phyloP scores from a whole-genome alignment of 176 grass and related monocot species.

The Panicum miliaceum region DNA sequence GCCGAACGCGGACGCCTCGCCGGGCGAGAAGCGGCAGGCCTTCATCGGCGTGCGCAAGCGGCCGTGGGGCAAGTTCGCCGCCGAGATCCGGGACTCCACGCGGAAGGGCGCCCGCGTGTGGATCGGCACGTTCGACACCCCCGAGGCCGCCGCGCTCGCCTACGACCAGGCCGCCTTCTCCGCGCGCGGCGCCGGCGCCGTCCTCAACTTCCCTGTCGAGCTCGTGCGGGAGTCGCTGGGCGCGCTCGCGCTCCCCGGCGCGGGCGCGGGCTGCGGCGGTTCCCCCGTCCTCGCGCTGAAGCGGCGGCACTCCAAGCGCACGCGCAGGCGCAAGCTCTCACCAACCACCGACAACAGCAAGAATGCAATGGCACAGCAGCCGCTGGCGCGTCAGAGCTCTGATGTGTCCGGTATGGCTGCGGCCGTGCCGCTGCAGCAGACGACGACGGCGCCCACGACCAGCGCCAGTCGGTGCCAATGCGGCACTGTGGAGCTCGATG shows the following conservation, averaged over 20 bases:
- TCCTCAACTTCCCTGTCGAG: conserved; percentile 32
- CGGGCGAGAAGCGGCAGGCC: background rate
- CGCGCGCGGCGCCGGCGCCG: background rate
- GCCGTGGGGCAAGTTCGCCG: conserved; percentile 70
- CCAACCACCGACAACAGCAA: background rate
- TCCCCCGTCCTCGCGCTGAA: conserved; percentile 55
- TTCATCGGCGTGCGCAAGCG: conserved; percentile 58
- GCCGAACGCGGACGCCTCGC: background rate
- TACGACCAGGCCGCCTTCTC: conserved; percentile 64
- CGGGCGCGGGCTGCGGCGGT: background rate
- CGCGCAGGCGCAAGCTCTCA: background rate
- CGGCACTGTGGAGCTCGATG: conserved; percentile 47
- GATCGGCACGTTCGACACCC: conserved; percentile 77
- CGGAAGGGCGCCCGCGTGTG: conserved; percentile 66
- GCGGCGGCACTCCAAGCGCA: conserved; percentile 46
- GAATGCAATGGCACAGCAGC: background rate
- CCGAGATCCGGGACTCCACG: conserved; percentile 65
- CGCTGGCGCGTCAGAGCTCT: background rate
- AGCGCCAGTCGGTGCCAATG: background rate
- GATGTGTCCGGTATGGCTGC: background rate
- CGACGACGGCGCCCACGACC: background rate
- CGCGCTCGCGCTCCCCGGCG: background rate
- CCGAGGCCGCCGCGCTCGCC: conserved; percentile 67
- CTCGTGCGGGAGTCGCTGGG: conserved; percentile 38
- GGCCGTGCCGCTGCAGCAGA: too few species aligned